phyloP scores from a whole-genome alignment of 257 asterid species.

The Nemophila menziesii region DNA sequence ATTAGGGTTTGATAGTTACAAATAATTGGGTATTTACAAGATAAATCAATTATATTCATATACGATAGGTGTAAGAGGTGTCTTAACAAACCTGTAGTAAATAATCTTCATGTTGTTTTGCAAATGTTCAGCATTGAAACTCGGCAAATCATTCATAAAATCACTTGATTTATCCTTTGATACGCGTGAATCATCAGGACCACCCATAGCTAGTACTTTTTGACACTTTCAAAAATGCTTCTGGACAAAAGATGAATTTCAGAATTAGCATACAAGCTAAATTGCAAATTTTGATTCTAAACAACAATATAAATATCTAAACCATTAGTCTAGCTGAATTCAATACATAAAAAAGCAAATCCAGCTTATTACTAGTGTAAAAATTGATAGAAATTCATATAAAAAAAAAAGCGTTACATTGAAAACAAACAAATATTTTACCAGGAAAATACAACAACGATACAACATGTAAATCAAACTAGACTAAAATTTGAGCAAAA shows the following conservation, averaged over 20 bases:
- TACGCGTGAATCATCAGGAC: slow-evolving; percentile 33
- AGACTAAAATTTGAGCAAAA: too few relatives aligned
- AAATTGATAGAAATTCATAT: neutral
- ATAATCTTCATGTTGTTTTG: slow-evolving; percentile 59
- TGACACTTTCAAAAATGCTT: neutral
- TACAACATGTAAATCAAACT: neutral
- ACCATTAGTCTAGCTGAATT: neutral
- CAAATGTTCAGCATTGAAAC: slow-evolving; percentile 59
- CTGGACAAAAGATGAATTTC: too few relatives aligned
- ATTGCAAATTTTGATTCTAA: too few relatives aligned
- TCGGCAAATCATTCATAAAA: slow-evolving; percentile 39
- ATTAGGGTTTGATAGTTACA: slow-evolving; percentile 7
- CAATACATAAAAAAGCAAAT: neutral
- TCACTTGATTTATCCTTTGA: slow-evolving; percentile 38
- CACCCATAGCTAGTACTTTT: slow-evolving; percentile 34
- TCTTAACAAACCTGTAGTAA: slow-evolving; percentile 43
- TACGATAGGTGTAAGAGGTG: neutral
- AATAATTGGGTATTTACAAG: neutral
- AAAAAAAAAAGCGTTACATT: neutral
- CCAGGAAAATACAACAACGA: neutral
- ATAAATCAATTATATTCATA: too few relatives aligned
- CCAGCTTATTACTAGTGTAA: too few relatives aligned
- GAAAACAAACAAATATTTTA: neutral
- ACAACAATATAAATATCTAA: neutral
- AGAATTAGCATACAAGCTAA: neutral